Evolutionary conservation across 352 stramenopile genomes (phyloP).

Genomic region (Pythium grandisporangium): DNA sequence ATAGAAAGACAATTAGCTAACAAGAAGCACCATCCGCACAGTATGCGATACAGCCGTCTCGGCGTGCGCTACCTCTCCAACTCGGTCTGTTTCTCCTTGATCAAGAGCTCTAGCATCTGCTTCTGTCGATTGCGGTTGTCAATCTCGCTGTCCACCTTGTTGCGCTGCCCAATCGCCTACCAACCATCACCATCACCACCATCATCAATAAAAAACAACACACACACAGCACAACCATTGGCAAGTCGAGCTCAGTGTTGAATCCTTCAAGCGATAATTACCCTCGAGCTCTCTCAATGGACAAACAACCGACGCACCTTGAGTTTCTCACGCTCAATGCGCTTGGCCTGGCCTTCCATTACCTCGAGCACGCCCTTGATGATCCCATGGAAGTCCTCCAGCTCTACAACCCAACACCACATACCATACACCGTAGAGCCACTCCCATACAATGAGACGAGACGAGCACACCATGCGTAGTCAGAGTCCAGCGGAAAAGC

Average conservation of each 20-base stretch:
- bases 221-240: constrained; percentile 1
- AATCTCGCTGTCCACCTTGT: constrained; percentile 72
- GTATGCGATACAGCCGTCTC: no score
- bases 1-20: no score
- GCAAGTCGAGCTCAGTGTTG: no score
- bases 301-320: constrained; percentile 29
- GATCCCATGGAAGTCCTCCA: constrained; percentile 79
- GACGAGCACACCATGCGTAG: neutral
- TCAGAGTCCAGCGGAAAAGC: neutral
- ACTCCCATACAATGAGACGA: neutral
- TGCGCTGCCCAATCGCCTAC: constrained; percentile 74
- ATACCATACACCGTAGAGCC: neutral
- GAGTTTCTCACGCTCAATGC: constrained; percentile 75
- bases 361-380: constrained; percentile 73
- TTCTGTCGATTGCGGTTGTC: constrained; percentile 79
- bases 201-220: no score
- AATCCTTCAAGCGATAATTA: no score
- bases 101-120: constrained; percentile 65
- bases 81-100: constrained; percentile 80
- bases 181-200: no score
- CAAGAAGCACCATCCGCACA: no score
- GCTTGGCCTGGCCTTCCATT: constrained; percentile 66
- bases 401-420: constrained; percentile 22
- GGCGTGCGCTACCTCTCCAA: constrained; percentile 41
- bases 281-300: neutral